phyloP scores from a whole-genome alignment of 495 filamentous ascomycete genomes.

The Aspergillus leporis region DNA sequence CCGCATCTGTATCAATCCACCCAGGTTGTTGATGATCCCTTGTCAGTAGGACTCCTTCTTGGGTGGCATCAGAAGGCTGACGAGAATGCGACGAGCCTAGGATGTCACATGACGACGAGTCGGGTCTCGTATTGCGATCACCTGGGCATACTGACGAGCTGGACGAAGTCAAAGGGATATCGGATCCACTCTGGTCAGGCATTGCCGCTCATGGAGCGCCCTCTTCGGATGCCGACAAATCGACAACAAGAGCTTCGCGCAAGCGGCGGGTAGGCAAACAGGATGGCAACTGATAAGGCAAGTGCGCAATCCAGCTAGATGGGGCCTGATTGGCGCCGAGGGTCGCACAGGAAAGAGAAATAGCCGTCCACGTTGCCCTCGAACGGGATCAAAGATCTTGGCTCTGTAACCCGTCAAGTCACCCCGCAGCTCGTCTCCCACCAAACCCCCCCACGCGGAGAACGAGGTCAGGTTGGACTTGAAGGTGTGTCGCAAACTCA shows the following conservation, averaged over 20 bases:
- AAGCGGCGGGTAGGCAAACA: constrained; percentile 11
- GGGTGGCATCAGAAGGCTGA: constrained; percentile 2
- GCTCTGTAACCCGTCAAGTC: constrained; percentile 22
- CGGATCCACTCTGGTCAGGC: constrained; percentile 17
- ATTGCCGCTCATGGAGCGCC: constrained; percentile 17
- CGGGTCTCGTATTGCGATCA: constrained; percentile 11
- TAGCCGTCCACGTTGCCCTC: constrained; percentile 23
- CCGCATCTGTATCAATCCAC: background rate
- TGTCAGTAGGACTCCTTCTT: background rate
- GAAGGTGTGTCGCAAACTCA: background rate
- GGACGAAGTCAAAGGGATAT: constrained; percentile 10
- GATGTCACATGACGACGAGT: constrained; percentile 16
- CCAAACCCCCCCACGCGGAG: constrained; percentile 18
- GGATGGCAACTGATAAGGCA: constrained; percentile 9
- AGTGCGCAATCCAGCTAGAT: background rate
- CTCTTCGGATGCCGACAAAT: constrained; percentile 14
- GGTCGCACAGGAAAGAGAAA: constrained; percentile 11
- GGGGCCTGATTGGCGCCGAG: constrained; percentile 19
- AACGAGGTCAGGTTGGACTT: background rate
- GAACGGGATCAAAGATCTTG: constrained; percentile 25
- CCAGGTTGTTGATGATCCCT: background rate
- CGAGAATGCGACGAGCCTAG: constrained; percentile 10
- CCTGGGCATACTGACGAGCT: constrained; percentile 10
- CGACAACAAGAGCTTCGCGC: constrained; percentile 12
- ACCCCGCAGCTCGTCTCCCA: constrained; percentile 23